Conservation (phyloP, 805 yeast genomes). For the Saccharomyces paradoxus region DNA sequence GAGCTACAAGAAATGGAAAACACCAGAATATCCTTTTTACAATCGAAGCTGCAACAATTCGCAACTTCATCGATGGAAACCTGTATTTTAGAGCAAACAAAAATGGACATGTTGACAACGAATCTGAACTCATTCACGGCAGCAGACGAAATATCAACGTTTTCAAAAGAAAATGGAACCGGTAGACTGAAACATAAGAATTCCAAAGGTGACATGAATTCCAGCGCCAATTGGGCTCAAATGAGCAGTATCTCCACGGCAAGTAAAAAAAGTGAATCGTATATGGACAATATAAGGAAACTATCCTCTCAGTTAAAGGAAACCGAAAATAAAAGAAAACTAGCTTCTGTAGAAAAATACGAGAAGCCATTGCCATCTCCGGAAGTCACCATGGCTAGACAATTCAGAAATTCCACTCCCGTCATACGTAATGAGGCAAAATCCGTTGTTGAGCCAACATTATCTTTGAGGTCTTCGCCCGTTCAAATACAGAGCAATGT, state of each 20-base stretch:
- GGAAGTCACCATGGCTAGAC: background rate
- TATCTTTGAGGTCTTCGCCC: background rate
- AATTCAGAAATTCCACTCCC: background rate
- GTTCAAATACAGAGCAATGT: background rate
- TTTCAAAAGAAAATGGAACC: constrained; percentile 28
- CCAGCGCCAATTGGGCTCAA: background rate
- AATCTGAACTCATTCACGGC: constrained; percentile 22
- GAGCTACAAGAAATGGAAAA: constrained; percentile 28
- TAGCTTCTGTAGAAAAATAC: background rate
- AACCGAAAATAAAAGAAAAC: background rate
- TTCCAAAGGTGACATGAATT: background rate
- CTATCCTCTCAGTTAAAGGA: constrained; percentile 23
- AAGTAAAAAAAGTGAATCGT: constrained; percentile 6
- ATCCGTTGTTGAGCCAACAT: background rate
- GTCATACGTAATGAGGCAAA: background rate
- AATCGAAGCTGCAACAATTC: constrained; percentile 23
- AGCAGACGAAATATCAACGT: constrained; percentile 25
- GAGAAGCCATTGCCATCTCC: background rate
- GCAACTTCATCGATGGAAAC: constrained; percentile 21
- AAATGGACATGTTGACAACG: constrained; percentile 20
- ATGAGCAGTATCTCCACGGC: background rate
- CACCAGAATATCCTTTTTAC: constrained; percentile 23
- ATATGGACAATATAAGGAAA: constrained; percentile 24
- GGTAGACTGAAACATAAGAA: constrained; percentile 25
- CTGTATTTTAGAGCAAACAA: constrained; percentile 22